phyloP scores from a whole-genome alignment of 768 basidiomycete species.

The Tulasnella calospora region DNA sequence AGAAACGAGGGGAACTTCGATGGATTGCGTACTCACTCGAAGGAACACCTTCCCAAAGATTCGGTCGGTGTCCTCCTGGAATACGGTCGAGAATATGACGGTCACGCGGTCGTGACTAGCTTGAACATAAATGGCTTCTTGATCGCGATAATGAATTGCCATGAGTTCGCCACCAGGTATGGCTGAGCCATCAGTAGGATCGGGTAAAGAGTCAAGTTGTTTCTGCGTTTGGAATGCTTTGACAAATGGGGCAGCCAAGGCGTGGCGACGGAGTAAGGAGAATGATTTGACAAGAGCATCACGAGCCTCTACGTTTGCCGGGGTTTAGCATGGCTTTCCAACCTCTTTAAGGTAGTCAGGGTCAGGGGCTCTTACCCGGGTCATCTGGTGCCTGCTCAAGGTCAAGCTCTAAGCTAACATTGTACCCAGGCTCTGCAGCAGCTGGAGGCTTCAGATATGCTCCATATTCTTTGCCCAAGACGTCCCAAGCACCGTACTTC shows the following conservation, averaged over 20 bases:
- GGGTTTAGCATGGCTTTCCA: background rate
- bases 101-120: constrained; percentile 94
- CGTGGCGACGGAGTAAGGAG: constrained; percentile 85
- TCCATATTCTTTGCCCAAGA: constrained; percentile 81
- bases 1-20: background rate
- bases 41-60: constrained; percentile 98
- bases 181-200: constrained; percentile 46
- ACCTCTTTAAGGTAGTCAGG: background rate
- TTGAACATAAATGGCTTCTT: constrained; percentile 94
- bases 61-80: constrained; percentile 94
- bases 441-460: constrained; percentile 48
- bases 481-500: constrained; percentile 73
- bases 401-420: constrained; percentile 82
- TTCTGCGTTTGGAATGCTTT: constrained; percentile 78
- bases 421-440: constrained; percentile 79
- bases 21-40: constrained; percentile 52
- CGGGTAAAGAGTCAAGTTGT: constrained; percentile 54
- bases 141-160: constrained; percentile 90
- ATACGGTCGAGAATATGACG: constrained; percentile 94
- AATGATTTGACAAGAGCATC: constrained; percentile 75
- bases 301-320: constrained; percentile 56
- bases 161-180: constrained; percentile 74
- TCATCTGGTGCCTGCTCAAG: constrained; percentile 78
- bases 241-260: constrained; percentile 92
- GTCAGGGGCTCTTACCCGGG: constrained; percentile 54